Conservation (phyloP, 306 rosid genomes). For the Lithocarpus polystachyus region DNA sequence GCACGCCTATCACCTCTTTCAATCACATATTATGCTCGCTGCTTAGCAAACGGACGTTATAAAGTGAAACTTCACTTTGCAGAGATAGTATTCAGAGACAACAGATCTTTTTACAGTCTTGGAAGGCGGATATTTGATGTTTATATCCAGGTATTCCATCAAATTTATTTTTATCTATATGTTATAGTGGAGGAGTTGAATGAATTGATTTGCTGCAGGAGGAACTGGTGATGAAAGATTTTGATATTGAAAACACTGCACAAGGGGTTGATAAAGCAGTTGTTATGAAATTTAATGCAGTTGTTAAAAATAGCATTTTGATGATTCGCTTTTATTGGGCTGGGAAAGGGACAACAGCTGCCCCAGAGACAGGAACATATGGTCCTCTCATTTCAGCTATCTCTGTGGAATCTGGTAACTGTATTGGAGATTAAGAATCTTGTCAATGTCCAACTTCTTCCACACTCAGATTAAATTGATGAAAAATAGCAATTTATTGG, state of each 20-base stretch:
- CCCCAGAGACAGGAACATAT: slow-evolving; percentile 42
- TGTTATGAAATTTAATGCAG: slow-evolving; percentile 27
- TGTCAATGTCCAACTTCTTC: not conserved
- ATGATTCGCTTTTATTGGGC: slow-evolving; percentile 61
- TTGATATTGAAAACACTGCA: slow-evolving; percentile 37
- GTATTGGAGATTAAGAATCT: no score
- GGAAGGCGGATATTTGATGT: slow-evolving; percentile 62
- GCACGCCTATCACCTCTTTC: slow-evolving; percentile 53
- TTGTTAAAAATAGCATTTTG: slow-evolving; percentile 26
- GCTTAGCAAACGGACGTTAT: slow-evolving; percentile 64
- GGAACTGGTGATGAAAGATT: slow-evolving; percentile 38
- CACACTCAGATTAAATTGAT: not conserved
- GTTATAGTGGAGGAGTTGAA: slow-evolving; percentile 12
- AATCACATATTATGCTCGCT: slow-evolving; percentile 50
- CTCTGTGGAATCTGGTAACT: slow-evolving; percentile 54
- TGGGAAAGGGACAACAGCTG: slow-evolving; percentile 62
- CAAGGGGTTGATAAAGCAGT: slow-evolving; percentile 35
- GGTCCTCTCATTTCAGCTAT: slow-evolving; percentile 72
- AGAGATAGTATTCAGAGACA: slow-evolving; percentile 47
- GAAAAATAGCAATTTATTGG: no score
- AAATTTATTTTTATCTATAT: not conserved
- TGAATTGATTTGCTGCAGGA: slow-evolving; percentile 30
- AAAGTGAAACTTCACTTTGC: slow-evolving; percentile 55
- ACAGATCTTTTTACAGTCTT: slow-evolving; percentile 45
- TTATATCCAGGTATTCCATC: slow-evolving; percentile 51